Percentiles rank a stretch among this genome's conserved stretches.
Conservation (phyloP, 2,329 filamentous ascomycete species). For the Monilinia fructigena region DNA sequence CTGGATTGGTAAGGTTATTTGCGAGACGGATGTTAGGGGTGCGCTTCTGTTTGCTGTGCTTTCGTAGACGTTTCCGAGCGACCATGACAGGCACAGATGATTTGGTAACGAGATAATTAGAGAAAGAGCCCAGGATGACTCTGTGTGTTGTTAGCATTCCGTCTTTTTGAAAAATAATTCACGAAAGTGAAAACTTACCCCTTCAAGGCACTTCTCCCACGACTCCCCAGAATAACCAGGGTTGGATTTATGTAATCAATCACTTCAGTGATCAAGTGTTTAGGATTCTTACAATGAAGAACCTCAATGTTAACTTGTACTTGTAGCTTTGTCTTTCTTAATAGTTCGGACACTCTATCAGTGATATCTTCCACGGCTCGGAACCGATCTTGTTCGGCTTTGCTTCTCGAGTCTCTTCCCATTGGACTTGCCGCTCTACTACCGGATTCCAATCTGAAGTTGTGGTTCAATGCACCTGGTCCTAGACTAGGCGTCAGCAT, state of each 20-base stretch:
- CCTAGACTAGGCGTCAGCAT: conserved; percentile 26
- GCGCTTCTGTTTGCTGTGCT: conserved; percentile 78
- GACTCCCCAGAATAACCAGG: conserved; percentile 86
- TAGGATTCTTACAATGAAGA: conserved; percentile 96
- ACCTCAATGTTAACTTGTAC: conserved; percentile 94
- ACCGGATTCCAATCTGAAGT: conserved; percentile 29
- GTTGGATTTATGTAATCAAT: conserved; percentile 92
- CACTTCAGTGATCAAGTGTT: conserved; percentile 94
- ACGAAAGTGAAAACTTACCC: conserved; percentile 57
- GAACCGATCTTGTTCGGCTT: conserved; percentile 74
- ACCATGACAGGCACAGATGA: conserved; percentile 98
- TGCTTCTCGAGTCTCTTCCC: conserved; percentile 50
- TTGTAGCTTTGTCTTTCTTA: conserved; percentile 89
- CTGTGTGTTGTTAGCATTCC: conserved; percentile 48
- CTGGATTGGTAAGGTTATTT: conserved; percentile 75
- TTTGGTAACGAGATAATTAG: conserved; percentile 95
- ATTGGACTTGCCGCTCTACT: conserved; percentile 37
- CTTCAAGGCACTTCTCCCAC: conserved; percentile 88
- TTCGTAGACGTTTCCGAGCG: conserved; percentile 82
- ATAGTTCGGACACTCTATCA: conserved; percentile 75
- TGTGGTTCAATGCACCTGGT: conserved; percentile 31
- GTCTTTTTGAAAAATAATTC: conserved; percentile 3
- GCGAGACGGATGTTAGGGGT: conserved; percentile 65
- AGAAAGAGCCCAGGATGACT: conserved; percentile 92
- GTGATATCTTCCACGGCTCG: conserved; percentile 82